Evolutionary conservation across 1,284 basidiomycete genomes (phyloP).

Genomic region (Ustilago crameri): DNA sequence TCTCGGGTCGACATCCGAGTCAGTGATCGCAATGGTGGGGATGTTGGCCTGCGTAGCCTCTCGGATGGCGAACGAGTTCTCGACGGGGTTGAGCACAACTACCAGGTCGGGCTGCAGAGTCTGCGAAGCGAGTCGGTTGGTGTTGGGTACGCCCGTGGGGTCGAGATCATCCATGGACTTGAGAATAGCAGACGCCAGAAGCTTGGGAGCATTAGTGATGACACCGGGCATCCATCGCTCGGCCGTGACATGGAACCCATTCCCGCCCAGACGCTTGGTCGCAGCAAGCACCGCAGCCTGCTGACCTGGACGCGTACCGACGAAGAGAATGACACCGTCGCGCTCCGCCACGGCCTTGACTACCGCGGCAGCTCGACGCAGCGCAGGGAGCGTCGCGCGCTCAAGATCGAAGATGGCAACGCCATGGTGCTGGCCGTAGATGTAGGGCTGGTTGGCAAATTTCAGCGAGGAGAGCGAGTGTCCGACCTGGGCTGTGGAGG

Average conservation of each 20-base stretch:
- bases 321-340: slow-evolving; percentile 88
- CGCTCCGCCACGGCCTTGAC: slow-evolving; percentile 82
- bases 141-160: slow-evolving; percentile 34
- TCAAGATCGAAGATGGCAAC: slow-evolving; percentile 95
- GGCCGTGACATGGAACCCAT: slow-evolving; percentile 78
- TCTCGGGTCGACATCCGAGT: slow-evolving; percentile 94
- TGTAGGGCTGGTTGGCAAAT: slow-evolving; percentile 88
- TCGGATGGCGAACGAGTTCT: slow-evolving; percentile 74
- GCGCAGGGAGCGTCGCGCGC: slow-evolving; percentile 83
- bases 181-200: slow-evolving; percentile 62
- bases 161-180: slow-evolving; percentile 43
- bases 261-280: slow-evolving; percentile 77
- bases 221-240: slow-evolving; percentile 94
- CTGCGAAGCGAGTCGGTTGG: slow-evolving; percentile 71
- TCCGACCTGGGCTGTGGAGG: slow-evolving; percentile 92
- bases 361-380: slow-evolving; percentile 88
- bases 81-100: slow-evolving; percentile 86
- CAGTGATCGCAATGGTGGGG: slow-evolving; percentile 77
- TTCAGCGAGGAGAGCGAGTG: slow-evolving; percentile 85
- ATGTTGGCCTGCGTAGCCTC: slow-evolving; percentile 69
- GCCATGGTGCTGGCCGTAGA: slow-evolving; percentile 89
- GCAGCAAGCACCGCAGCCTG: slow-evolving; percentile 81
- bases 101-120: slow-evolving; percentile 85
- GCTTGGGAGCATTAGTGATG: slow-evolving; percentile 85
- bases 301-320: slow-evolving; percentile 85